These are phyloP conservation scores for Chaetomium tenue DNA, from an alignment of 495 filamentous ascomycete species.

Conservation along the genomic window DNA sequence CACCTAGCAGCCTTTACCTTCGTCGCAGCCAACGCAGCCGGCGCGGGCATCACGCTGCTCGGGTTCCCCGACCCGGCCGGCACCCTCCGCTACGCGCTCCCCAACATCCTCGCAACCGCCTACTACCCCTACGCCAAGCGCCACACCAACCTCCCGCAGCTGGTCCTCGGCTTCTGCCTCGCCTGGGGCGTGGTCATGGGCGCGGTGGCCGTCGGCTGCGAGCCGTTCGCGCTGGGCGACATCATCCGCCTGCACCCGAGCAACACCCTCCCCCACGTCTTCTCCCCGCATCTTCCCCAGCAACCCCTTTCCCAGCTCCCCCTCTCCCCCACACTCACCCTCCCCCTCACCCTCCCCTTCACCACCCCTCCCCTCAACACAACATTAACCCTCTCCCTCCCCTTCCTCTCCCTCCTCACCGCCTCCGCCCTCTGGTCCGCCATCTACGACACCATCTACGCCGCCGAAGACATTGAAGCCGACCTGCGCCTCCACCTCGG, in stretches of 20 bases:
- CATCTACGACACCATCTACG: slow-evolving; percentile 47
- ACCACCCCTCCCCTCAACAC: no score
- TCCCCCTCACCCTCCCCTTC: no score
- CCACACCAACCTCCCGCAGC: slow-evolving; percentile 42
- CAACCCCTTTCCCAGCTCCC: background rate
- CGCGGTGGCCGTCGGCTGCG: background rate
- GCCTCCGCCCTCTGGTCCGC: slow-evolving; percentile 38
- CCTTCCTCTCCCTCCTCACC: background rate
- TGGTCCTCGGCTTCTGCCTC: slow-evolving; percentile 43
- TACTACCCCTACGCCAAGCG: slow-evolving; percentile 47
- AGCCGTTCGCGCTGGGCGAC: background rate
- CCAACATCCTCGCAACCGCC: slow-evolving; percentile 35
- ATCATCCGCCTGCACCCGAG: no score
- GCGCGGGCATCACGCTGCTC: slow-evolving; percentile 19
- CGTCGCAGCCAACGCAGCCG: slow-evolving; percentile 30
- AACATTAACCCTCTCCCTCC: no score
- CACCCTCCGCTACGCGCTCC: slow-evolving; percentile 24
- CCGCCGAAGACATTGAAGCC: slow-evolving; percentile 42
- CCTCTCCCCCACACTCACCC: no score
- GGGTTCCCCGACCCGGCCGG: slow-evolving; percentile 14
- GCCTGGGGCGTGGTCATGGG: slow-evolving; percentile 38
- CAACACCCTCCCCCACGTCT: background rate
- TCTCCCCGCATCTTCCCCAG: background rate
- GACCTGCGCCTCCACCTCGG: slow-evolving; percentile 40
- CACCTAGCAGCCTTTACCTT: slow-evolving; percentile 39